Conservation (phyloP, 371 early-diverging fungal genomes). For the Mortierella sp. region DNA sequence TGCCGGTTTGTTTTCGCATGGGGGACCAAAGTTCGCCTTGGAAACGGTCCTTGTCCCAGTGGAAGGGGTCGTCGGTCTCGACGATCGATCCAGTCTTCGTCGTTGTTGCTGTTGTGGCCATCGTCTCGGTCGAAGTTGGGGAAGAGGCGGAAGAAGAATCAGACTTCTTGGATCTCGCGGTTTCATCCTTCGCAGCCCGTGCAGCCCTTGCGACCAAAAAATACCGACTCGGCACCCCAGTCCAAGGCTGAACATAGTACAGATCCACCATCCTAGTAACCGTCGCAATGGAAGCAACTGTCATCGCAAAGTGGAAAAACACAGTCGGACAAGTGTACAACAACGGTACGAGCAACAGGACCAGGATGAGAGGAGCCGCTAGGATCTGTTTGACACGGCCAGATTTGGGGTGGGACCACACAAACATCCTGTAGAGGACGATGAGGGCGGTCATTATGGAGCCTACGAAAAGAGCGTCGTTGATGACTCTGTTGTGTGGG, state of each 20-base stretch:
- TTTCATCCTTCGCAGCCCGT: not conserved
- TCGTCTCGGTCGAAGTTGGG: not conserved
- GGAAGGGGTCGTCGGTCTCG: constrained; percentile 14
- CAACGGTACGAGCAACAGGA: constrained; percentile 22
- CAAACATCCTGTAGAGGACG: constrained; percentile 27
- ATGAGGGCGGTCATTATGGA: constrained; percentile 17
- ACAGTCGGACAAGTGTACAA: constrained; percentile 24
- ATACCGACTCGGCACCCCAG: constrained; percentile 29
- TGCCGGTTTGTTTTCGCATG: constrained; percentile 25
- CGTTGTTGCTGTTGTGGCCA: not conserved
- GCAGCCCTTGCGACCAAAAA: not conserved
- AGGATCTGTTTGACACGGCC: constrained; percentile 32
- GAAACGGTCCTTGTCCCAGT: constrained; percentile 44
- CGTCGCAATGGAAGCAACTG: constrained; percentile 27
- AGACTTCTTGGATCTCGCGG: constrained; percentile 31
- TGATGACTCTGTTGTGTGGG: constrained; percentile 19
- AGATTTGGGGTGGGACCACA: constrained; percentile 22
- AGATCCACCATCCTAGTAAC: constrained; percentile 39
- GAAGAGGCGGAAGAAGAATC: not conserved
- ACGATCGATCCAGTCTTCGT: not conserved
- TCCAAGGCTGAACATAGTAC: constrained; percentile 56
- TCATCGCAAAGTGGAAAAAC: constrained; percentile 20
- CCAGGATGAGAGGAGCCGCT: constrained; percentile 24
- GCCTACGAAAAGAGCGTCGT: constrained; percentile 6
- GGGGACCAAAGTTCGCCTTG: constrained; percentile 47